phyloP scores from a whole-genome alignment of 345 rosid genomes.

The Boechera stricta region DNA sequence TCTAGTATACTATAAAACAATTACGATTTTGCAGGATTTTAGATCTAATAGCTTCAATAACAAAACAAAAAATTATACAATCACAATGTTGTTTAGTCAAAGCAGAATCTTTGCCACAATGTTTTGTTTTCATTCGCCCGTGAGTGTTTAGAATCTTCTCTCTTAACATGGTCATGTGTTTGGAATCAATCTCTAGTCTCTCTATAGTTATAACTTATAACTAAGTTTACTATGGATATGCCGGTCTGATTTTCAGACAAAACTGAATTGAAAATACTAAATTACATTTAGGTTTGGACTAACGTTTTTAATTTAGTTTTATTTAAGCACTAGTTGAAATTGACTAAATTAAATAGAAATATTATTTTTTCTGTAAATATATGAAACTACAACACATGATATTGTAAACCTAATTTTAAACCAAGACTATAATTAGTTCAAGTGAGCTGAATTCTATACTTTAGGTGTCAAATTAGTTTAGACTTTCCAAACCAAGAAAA shows the following conservation, averaged over 20 bases:
- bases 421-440: neutral
- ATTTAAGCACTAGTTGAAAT: neutral
- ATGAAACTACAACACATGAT: neutral
- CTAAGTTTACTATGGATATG: neutral
- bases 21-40: neutral
- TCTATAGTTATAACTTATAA: neutral
- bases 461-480: too few species aligned
- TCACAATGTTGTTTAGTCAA: constrained; percentile 19
- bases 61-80: neutral
- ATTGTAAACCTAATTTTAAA: neutral
- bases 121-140: constrained; percentile 26
- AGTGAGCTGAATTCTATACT: too few species aligned
- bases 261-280: neutral
- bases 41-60: neutral
- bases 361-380: neutral
- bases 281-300: neutral
- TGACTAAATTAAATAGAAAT: neutral
- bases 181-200: neutral
- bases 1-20: neutral
- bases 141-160: constrained; percentile 28
- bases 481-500: too few species aligned
- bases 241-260: neutral
- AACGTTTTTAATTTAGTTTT: neutral
- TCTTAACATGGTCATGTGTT: constrained; percentile 35
- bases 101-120: constrained; percentile 26